These are phyloP conservation scores for Tulasnella sp. DNA, from an alignment of 768 basidiomycete genomes.

Conservation along the genomic window DNA sequence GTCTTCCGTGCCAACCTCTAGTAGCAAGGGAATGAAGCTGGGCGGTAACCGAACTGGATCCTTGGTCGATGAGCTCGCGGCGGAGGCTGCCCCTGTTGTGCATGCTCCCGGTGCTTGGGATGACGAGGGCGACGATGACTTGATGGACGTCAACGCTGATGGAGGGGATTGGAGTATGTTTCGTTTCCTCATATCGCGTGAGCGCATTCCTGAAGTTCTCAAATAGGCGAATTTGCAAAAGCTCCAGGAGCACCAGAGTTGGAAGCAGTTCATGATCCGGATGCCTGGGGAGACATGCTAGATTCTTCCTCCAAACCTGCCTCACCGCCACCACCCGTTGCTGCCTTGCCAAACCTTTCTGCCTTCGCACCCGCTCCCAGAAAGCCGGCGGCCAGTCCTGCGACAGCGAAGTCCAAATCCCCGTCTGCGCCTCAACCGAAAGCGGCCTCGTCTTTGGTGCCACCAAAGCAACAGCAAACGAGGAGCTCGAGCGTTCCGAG, in stretches of 20 bases:
- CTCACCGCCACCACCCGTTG: slow-evolving; percentile 18
- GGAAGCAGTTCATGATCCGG: slow-evolving; percentile 22
- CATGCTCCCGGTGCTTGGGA: slow-evolving; percentile 32
- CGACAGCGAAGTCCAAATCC: background rate
- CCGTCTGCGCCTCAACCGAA: slow-evolving; percentile 4
- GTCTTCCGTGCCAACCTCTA: slow-evolving; percentile 33
- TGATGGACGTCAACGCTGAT: slow-evolving; percentile 93
- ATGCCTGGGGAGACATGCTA: slow-evolving; percentile 31
- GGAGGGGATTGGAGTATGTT: slow-evolving; percentile 89
- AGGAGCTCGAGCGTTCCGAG: background rate
- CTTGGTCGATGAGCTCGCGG: slow-evolving; percentile 55
- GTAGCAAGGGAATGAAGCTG: slow-evolving; percentile 64
- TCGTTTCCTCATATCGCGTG: background rate
- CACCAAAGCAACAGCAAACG: background rate
- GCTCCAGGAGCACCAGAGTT: slow-evolving; percentile 31
- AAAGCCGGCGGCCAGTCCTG: slow-evolving; percentile 3
- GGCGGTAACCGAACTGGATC: slow-evolving; percentile 50
- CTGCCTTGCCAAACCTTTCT: slow-evolving; percentile 26
- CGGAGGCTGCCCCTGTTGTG: slow-evolving; percentile 48
- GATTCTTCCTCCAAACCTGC: slow-evolving; percentile 15
- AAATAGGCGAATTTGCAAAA: slow-evolving; percentile 70
- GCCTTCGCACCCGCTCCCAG: slow-evolving; percentile 13
- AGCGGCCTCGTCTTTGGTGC: background rate
- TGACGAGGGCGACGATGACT: slow-evolving; percentile 49
- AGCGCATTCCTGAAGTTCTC: background rate